phyloP scores from a whole-genome alignment of 1,284 basidiomycete species.

The Thecaphora frezii region DNA sequence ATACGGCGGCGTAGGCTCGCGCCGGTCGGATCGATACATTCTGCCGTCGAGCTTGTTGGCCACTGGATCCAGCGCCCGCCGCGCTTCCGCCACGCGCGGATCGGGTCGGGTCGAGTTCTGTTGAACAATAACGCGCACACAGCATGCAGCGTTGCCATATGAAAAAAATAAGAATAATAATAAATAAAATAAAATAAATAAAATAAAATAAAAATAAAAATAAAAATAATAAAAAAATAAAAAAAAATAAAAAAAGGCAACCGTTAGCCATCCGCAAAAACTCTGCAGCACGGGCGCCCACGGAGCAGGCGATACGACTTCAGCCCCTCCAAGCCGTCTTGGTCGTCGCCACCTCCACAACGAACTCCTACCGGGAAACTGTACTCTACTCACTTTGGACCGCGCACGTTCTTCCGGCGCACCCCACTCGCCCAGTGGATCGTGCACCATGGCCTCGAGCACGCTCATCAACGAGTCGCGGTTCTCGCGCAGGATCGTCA shows the following conservation, averaged over 20 bases:
- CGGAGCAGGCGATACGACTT: no score
- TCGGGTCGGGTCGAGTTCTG: slow-evolving; percentile 19
- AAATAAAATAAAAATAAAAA: no score
- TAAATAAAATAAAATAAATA: no score
- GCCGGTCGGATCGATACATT: slow-evolving; percentile 35
- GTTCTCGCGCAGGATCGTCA: slow-evolving; percentile 84
- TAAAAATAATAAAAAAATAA: no score
- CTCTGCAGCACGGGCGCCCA: no score
- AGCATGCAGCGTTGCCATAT: no score
- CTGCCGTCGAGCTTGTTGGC: slow-evolving; percentile 53
- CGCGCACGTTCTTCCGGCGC: slow-evolving; percentile 62
- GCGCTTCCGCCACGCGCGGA: slow-evolving; percentile 45
- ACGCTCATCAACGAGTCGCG: slow-evolving; percentile 94
- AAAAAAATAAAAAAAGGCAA: not conserved
- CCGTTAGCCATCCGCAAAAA: no score
- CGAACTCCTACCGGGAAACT: slow-evolving; percentile 2
- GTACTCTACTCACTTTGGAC: slow-evolving; percentile 9
- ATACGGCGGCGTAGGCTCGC: slow-evolving; percentile 36
- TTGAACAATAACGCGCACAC: no score
- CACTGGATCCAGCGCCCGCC: slow-evolving; percentile 51
- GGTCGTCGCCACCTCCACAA: no score
- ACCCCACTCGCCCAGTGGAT: slow-evolving; percentile 95
- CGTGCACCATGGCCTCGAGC: slow-evolving; percentile 94
- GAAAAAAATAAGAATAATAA: no score
- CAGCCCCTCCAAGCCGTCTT: no score